Evolutionary conservation across 805 yeast genomes (phyloP).

Genomic region (Starmerella sirachaensis): DNA sequence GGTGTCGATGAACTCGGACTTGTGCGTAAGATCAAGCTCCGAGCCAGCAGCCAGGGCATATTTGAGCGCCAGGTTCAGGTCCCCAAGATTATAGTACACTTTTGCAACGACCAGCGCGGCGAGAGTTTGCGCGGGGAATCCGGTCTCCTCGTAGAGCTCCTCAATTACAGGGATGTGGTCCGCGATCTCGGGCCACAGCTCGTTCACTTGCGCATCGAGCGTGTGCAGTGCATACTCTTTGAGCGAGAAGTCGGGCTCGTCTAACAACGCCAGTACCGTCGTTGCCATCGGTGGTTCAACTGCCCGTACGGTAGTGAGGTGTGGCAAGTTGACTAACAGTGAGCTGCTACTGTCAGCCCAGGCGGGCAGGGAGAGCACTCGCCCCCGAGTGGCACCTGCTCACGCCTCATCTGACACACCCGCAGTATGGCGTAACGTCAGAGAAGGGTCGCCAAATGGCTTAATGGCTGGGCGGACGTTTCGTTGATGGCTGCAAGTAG

Average conservation of each 20-base stretch:
- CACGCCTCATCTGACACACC: too few species aligned
- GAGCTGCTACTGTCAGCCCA: too few species aligned
- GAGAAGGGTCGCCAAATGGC: too few species aligned
- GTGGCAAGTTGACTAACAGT: too few species aligned
- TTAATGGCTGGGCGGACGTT: too few species aligned
- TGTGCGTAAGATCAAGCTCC: conserved; percentile 60
- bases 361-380: too few species aligned
- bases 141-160: conserved; percentile 74
- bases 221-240: conserved; percentile 77
- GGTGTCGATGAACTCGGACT: conserved; percentile 82
- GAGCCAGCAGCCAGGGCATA: conserved; percentile 78
- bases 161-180: conserved; percentile 80
- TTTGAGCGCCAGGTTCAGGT: conserved; percentile 78
- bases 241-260: conserved; percentile 65
- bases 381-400: too few species aligned
- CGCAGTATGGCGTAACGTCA: too few species aligned
- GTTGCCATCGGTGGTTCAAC: conserved; percentile 42
- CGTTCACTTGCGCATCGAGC: conserved; percentile 71
- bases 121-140: conserved; percentile 60
- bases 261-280: conserved; percentile 79
- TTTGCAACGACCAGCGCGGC: conserved; percentile 92
- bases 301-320: too few species aligned
- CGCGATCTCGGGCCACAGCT: conserved; percentile 95
- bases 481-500: too few species aligned
- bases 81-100: conserved; percentile 84